These are phyloP conservation scores for Talaromyces islandicus DNA, from an alignment of 2,329 filamentous ascomycete genomes.

Conservation along the genomic window DNA sequence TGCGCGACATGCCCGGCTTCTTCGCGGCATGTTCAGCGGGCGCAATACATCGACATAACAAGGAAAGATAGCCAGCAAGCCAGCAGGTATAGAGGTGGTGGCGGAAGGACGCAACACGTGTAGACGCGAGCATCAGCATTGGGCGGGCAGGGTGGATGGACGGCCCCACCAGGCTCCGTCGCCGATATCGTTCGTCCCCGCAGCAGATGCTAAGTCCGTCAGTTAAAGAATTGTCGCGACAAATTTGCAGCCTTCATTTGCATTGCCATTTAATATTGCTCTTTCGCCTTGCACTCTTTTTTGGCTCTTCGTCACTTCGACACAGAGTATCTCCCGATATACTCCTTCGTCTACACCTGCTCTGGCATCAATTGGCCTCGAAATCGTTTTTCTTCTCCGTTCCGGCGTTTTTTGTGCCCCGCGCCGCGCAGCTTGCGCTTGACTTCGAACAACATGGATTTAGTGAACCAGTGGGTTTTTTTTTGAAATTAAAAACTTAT, in stretches of 20 bases:
- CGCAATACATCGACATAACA: background rate
- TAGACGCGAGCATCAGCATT: background rate
- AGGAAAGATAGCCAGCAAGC: background rate
- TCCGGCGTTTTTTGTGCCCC: background rate
- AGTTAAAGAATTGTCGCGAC: background rate
- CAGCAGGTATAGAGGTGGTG: background rate
- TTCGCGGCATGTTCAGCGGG: background rate
- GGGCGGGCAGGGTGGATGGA: too few relatives aligned
- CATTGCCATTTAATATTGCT: background rate
- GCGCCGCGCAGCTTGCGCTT: conserved; percentile 8
- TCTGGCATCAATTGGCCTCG: background rate
- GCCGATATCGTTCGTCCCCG: background rate
- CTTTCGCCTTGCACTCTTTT: background rate
- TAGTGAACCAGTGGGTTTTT: conserved; percentile 54
- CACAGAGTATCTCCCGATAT: background rate
- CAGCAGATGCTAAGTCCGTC: too few relatives aligned
- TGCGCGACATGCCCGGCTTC: background rate
- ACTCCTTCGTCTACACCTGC: background rate
- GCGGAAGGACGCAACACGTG: background rate
- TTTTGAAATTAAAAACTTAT: background rate
- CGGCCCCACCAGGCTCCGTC: background rate
- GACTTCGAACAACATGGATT: conserved; percentile 44
- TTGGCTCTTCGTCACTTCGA: background rate
- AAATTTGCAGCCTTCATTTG: background rate
- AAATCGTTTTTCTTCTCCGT: background rate